Evolutionary conservation across 2,329 filamentous ascomycete genomes (phyloP), one percentile per base, ranked within the genome.

Genomic region (Neonectria punicea): DNA sequence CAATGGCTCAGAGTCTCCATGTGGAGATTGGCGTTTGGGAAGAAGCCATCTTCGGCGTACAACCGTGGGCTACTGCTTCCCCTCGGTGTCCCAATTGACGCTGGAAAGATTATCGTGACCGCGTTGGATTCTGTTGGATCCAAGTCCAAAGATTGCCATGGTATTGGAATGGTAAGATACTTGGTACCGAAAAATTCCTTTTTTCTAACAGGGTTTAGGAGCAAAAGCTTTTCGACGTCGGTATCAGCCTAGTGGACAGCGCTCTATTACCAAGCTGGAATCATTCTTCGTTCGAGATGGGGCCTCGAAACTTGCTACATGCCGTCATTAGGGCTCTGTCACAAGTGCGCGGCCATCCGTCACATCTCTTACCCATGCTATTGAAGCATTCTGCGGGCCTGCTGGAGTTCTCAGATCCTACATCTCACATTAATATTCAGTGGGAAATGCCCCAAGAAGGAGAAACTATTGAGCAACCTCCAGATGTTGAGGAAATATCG

Each of bases 221-320:
- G 53, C 75, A 78, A 61, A 78, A 78, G 20, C 63, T 78, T 0
- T 78, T 77, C 25, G 76, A 78, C 4, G 73, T 78, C 16, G 76
- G 76, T 2, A 61, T 74, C 11, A 75, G 75, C 30, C 67, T 78
- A 1, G 73, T 72, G 1, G 76, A 78, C n/a, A 72, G 70, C 9
- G 71, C 72, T 2, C 59, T 69, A 3, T 44, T 75, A 1, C 64
- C 73, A 1, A 58, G 66, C 5, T 70, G 66, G 55, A 58, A 68
- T 16, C 57, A 28, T n/a, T 68, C 72, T 1, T 65, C 74, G 0
- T 70, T 75, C 14, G 72, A 75, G 4, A 68, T 75, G 5, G 74
- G 75, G 4, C 74, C 76, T 3, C 68, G 70, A 9, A 74, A 78
- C 34, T 41, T 78, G 0, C 70, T 78, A 4, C 70, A 63, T 7